Base-by-base conservation (phyloP, 805 yeast species). In the Starmerella etchellsii region DNA sequence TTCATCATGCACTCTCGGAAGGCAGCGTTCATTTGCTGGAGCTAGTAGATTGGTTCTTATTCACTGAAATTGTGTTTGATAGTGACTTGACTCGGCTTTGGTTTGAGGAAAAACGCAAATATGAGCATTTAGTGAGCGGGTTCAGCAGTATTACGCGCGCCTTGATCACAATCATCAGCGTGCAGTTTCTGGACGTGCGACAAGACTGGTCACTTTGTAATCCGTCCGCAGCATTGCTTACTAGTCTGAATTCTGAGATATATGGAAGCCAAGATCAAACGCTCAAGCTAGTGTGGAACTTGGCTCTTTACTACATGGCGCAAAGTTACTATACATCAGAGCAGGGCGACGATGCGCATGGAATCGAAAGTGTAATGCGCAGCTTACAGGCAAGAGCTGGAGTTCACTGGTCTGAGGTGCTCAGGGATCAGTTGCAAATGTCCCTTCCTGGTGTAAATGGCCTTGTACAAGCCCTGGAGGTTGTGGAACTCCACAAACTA, bases 231-330 rank as follows among this genome's bases (percentile, higher is more conserved):
- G 43, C 47, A 10, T 39, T 47, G 9, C 44, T 58, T 26, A 21
- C 40, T n/a, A n/a, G 42, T 5, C 33, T 58, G 14, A 46, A 55
- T 41, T 14, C 37, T 6, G 37, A 34, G 23, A 34, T 34, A 4
- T n/a, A 14, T 1, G 18, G 24, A 23, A n/a, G 26, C 27, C n/a
- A 24, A 4, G 31, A 39, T 18, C 37, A 19, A 18, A 43, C 21
- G 15, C 48, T 30, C 18, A 33, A 44, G 14, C 50, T 59, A 13
- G 56, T 53, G 8, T 60, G 63, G 62, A 50, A 53, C 3, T 45
- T 57, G 10, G 52, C 59, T 4, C 41, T 54, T 6, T 41, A 52
- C 26, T 47, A 44, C 22, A 47, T 46, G 47, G 53, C 53, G 8
- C 50, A 44, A 24, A 42, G 31, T n/a, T 49, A 36, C 39, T 46